phyloP scores from a whole-genome alignment of 2,329 filamentous ascomycete species.

The Epichloe sylvatica region DNA sequence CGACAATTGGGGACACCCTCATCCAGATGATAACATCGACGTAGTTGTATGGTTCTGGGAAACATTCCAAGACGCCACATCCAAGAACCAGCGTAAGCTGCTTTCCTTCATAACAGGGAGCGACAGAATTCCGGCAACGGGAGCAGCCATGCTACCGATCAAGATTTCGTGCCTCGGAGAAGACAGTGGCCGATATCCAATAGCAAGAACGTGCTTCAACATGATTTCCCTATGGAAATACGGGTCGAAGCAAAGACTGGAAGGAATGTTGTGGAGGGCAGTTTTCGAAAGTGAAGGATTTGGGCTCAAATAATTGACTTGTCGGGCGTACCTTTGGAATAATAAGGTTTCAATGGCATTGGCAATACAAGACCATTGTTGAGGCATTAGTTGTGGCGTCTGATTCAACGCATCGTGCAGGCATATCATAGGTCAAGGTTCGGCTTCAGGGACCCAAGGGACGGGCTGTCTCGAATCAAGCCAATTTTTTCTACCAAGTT shows the following conservation, averaged over 20 bases:
- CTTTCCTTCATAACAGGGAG: slow-evolving; percentile 81
- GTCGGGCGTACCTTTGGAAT: background rate
- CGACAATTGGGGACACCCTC: slow-evolving; percentile 57
- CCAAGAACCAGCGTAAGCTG: slow-evolving; percentile 60
- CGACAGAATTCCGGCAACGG: slow-evolving; percentile 80
- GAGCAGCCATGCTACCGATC: slow-evolving; percentile 65
- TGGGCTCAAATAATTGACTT: slow-evolving; percentile 57
- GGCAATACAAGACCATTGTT: background rate
- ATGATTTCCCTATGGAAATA: slow-evolving; percentile 66
- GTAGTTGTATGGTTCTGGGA: slow-evolving; percentile 83
- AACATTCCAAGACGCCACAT: slow-evolving; percentile 51
- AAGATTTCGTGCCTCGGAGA: slow-evolving; percentile 63
- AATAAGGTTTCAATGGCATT: background rate
- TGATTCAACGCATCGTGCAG: background rate
- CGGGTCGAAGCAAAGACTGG: slow-evolving; percentile 48
- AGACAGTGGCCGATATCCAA: slow-evolving; percentile 62
- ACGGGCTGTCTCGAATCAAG: background rate
- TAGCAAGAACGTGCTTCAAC: slow-evolving; percentile 87
- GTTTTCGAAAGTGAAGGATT: slow-evolving; percentile 88
- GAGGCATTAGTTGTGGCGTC: background rate
- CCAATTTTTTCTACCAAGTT: background rate
- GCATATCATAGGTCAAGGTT: background rate
- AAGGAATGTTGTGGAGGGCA: slow-evolving; percentile 65
- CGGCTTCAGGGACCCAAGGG: background rate
- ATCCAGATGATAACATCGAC: slow-evolving; percentile 45